Percentiles rank a stretch among this genome's conserved stretches.
These are phyloP conservation scores for Pichia sp. DNA, from an alignment of 1,139 yeast genomes.

Conservation along the genomic window DNA sequence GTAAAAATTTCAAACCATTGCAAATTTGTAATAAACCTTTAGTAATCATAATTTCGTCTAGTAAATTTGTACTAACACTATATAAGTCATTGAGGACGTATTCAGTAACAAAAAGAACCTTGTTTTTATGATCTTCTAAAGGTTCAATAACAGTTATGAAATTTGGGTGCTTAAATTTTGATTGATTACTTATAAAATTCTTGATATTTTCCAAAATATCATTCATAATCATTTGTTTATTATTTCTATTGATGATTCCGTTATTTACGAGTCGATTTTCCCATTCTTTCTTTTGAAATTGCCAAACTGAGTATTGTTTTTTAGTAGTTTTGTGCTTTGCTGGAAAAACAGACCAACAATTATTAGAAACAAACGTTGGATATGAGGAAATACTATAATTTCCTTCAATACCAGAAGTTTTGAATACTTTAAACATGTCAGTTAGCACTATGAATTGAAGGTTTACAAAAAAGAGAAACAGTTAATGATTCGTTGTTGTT, in stretches of 20 bases:
- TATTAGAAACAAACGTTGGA: conserved; percentile 60
- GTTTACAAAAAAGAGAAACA: not conserved
- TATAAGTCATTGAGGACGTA: conserved; percentile 56
- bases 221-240: conserved; percentile 25
- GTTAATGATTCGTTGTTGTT: not conserved
- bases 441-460: not conserved
- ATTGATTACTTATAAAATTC: conserved; percentile 59
- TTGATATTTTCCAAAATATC: conserved; percentile 35
- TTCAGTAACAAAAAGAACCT: conserved; percentile 81
- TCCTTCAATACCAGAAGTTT: conserved; percentile 58
- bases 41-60: conserved; percentile 70
- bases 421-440: conserved; percentile 31
- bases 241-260: conserved; percentile 39
- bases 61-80: conserved; percentile 35
- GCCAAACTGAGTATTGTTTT: conserved; percentile 69
- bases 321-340: conserved; percentile 64
- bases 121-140: conserved; percentile 74
- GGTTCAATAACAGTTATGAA: conserved; percentile 78
- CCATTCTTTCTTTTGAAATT: conserved; percentile 76
- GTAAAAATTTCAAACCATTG: conserved; percentile 76
- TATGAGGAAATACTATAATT: conserved; percentile 67
- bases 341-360: conserved; percentile 82
- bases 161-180: conserved; percentile 84
- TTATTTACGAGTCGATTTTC: conserved; percentile 49
- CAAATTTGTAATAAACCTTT: conserved; percentile 78